Conservation (phyloP, 2,329 filamentous ascomycete genomes). For the Pochonia chlamydosporia region DNA sequence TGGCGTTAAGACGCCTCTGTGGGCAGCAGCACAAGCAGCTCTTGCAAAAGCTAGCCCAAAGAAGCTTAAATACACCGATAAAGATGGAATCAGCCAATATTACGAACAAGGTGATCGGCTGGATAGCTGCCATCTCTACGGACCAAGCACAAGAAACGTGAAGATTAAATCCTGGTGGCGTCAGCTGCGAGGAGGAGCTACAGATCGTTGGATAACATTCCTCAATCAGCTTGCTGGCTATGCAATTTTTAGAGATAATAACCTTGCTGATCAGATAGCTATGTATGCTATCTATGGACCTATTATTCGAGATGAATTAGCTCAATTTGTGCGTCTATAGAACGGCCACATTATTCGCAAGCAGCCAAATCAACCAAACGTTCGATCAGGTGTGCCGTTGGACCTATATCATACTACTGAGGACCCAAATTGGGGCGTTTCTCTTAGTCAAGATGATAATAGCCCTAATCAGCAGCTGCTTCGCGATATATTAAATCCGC, state of each 20-base stretch:
- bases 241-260: neutral
- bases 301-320: neutral
- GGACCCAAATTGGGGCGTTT: neutral
- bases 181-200: neutral
- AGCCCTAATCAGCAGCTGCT: neutral
- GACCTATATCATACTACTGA: neutral
- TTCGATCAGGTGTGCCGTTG: neutral
- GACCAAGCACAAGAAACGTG: neutral
- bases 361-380: neutral
- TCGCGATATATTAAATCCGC: neutral
- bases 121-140: neutral
- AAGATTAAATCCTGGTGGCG: neutral
- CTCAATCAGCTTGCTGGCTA: neutral
- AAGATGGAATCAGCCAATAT: neutral
- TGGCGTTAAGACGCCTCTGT: too few species aligned
- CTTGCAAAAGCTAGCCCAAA: neutral
- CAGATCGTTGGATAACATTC: neutral
- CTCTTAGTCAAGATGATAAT: neutral
- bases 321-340: neutral
- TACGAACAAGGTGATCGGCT: neutral
- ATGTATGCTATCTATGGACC: neutral
- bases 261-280: neutral
- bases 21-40: too few species aligned
- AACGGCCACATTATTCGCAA: neutral
- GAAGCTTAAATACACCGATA: neutral